Evolutionary conservation across 2,329 filamentous ascomycete species (phyloP).

Genomic region (Monilinia aucupariae): DNA sequence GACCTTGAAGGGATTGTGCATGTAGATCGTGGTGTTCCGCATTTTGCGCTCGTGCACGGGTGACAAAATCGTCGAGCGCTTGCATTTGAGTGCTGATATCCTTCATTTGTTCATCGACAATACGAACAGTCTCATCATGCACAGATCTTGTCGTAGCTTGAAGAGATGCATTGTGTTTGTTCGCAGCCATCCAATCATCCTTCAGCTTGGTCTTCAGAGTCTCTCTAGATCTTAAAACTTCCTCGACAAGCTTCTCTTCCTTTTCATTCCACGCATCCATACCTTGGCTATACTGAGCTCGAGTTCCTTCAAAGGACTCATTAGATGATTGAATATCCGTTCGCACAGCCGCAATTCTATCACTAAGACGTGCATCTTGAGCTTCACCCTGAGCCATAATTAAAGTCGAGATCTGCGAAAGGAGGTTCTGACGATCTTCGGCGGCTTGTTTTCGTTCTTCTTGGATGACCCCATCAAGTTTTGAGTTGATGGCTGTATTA

Average conservation of each 20-base stretch:
- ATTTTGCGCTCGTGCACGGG: slow-evolving; percentile 75
- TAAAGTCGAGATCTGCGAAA: slow-evolving; percentile 71
- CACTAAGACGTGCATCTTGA: slow-evolving; percentile 66
- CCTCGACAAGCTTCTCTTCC: slow-evolving; percentile 63
- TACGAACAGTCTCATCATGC: slow-evolving; percentile 82
- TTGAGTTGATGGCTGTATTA: slow-evolving; percentile 59
- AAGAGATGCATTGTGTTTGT: slow-evolving; percentile 76
- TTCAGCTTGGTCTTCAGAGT: slow-evolving; percentile 75
- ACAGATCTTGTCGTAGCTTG: slow-evolving; percentile 79
- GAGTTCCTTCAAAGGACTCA: slow-evolving; percentile 57
- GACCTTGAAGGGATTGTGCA: slow-evolving; percentile 54
- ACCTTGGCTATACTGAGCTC: slow-evolving; percentile 59
- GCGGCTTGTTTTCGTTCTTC: slow-evolving; percentile 71
- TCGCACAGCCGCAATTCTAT: slow-evolving; percentile 57
- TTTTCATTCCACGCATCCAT: slow-evolving; percentile 71
- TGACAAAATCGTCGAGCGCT: slow-evolving; percentile 84
- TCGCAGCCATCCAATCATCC: slow-evolving; percentile 75
- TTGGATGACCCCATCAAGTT: slow-evolving; percentile 63
- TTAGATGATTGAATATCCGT: slow-evolving; percentile 61
- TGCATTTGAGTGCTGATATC: slow-evolving; percentile 86
- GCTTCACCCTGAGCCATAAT: slow-evolving; percentile 67
- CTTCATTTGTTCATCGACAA: slow-evolving; percentile 82
- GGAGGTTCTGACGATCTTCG: slow-evolving; percentile 66
- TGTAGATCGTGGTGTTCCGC: slow-evolving; percentile 69
- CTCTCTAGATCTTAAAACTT: slow-evolving; percentile 68